Evolutionary conservation across 805 yeast genomes (phyloP).

Genomic region (Tetrapisispora taiwanensis): DNA sequence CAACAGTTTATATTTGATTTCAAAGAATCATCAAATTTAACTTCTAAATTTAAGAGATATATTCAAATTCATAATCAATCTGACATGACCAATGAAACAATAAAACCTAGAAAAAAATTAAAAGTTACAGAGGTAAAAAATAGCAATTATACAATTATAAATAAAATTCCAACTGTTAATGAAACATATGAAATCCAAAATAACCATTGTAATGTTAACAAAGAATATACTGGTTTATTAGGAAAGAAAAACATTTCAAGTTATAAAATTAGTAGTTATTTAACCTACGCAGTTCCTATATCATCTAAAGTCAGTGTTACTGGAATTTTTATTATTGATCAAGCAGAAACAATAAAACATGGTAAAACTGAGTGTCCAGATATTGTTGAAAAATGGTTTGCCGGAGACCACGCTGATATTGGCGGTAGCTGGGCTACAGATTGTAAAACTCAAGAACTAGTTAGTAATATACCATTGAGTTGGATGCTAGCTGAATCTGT

Average conservation of each 20-base stretch:
- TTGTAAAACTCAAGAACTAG: constrained; percentile 28
- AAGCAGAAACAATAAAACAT: background rate
- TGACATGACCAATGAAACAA: no score
- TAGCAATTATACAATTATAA: no score
- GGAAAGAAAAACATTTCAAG: no score
- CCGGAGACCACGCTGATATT: constrained; percentile 59
- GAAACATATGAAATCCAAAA: no score
- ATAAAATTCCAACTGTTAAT: no score
- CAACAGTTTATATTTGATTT: constrained; percentile 40
- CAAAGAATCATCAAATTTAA: constrained; percentile 25
- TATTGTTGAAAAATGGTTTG: constrained; percentile 48
- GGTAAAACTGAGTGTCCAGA: constrained; percentile 11
- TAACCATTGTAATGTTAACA: no score
- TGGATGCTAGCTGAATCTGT: constrained; percentile 54
- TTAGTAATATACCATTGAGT: constrained; percentile 44
- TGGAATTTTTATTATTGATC: background rate
- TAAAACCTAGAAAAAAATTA: no score
- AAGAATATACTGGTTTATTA: no score
- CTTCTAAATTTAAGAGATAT: constrained; percentile 3
- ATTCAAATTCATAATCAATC: constrained; percentile 5
- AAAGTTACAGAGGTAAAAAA: no score
- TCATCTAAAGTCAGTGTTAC: background rate
- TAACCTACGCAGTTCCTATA: background rate
- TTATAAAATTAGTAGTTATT: background rate
- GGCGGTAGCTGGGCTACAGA: constrained; percentile 60